Conservation (phyloP, 1,139 yeast species). For the Pichia sp. region DNA sequence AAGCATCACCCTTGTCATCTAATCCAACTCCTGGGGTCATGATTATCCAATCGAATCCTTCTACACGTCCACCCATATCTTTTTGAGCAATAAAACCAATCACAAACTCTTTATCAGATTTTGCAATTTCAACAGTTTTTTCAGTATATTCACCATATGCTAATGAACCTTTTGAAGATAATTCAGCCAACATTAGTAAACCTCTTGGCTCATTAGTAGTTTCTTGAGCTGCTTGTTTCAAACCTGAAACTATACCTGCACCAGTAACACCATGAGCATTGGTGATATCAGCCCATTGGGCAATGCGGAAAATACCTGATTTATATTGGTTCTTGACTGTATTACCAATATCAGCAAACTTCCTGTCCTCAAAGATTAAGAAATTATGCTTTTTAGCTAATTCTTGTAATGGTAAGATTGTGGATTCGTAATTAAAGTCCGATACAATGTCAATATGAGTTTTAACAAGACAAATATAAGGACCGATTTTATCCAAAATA, state of each 20-base stretch:
- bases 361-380: slow-evolving; percentile 90
- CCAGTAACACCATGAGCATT: slow-evolving; percentile 99
- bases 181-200: slow-evolving; percentile 88
- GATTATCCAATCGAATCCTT: slow-evolving; percentile 88
- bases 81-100: slow-evolving; percentile 95
- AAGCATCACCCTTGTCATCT: slow-evolving; percentile 93
- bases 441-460: slow-evolving; percentile 91
- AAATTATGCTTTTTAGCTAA: slow-evolving; percentile 75
- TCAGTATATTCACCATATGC: slow-evolving; percentile 89
- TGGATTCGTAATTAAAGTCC: slow-evolving; percentile 77
- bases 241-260: slow-evolving; percentile 82
- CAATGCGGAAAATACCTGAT: slow-evolving; percentile 84
- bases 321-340: slow-evolving; percentile 92
- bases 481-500: slow-evolving; percentile 78
- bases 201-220: slow-evolving; percentile 67
- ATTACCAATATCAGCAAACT: slow-evolving; percentile 98
- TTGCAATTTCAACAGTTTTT: slow-evolving; percentile 86
- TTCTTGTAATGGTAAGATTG: slow-evolving; percentile 65
- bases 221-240: slow-evolving; percentile 76
- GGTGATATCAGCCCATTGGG: slow-evolving; percentile 93
- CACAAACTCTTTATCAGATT: slow-evolving; percentile 78
- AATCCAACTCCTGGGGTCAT: slow-evolving; percentile 99
- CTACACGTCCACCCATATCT: slow-evolving; percentile 76
- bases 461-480: slow-evolving; percentile 84
- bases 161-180: slow-evolving; percentile 86